Percentiles rank a stretch among this genome's conserved stretches.
These are phyloP conservation scores for Alternaria brassicicola DNA, from an alignment of 2,329 filamentous ascomycete genomes.

Conservation along the genomic window DNA sequence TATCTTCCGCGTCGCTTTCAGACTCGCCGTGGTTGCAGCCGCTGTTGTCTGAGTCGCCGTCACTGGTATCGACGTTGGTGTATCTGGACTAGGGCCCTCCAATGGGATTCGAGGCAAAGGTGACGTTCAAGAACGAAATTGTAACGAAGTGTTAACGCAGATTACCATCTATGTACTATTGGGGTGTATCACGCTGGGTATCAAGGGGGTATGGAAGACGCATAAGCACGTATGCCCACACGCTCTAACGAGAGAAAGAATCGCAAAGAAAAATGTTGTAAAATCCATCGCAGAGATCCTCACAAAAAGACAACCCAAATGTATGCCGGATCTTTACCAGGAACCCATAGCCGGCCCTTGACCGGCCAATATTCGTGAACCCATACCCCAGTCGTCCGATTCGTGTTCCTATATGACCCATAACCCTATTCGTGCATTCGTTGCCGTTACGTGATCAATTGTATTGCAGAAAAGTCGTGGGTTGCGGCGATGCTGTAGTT, in stretches of 20 bases:
- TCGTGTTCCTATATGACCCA: background rate
- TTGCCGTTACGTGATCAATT: background rate
- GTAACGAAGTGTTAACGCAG: background rate
- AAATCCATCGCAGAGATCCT: background rate
- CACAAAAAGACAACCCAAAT: background rate
- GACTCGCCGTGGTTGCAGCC: too few species aligned
- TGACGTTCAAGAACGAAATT: too few species aligned
- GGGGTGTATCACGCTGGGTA: conserved; percentile 5
- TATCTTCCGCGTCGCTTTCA: too few species aligned
- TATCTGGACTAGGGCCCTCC: too few species aligned
- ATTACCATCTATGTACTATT: conserved; percentile 7
- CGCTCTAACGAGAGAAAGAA: conserved; percentile 3
- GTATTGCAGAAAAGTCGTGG: background rate
- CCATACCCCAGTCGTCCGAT: background rate
- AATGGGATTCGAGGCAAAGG: too few species aligned
- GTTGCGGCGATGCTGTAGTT: background rate
- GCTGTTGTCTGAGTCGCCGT: too few species aligned
- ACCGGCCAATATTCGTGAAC: background rate
- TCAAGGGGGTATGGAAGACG: conserved; percentile 2
- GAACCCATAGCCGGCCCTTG: background rate
- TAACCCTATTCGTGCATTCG: background rate
- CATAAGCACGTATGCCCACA: background rate
- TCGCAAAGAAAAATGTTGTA: background rate
- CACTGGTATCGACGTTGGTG: too few species aligned
- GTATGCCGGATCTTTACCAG: background rate